Conservation (phyloP, 2,329 filamentous ascomycete species). For the Colletotrichum kahawae region DNA sequence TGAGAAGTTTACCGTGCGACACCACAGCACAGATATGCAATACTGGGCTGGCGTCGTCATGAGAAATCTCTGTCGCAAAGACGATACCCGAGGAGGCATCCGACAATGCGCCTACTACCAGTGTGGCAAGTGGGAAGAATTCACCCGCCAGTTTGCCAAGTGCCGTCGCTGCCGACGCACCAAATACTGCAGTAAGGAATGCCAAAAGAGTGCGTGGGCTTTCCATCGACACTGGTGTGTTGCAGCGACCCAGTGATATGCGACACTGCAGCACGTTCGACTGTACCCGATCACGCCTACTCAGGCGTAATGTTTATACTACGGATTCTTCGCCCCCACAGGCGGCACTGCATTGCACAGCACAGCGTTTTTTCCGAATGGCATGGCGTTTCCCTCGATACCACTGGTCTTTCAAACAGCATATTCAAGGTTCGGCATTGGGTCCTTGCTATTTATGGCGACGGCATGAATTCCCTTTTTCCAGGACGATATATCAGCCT, state of each 20-base stretch:
- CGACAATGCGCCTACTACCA: conserved; percentile 97
- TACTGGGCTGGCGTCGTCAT: conserved; percentile 99
- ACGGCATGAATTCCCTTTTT: conserved; percentile 5
- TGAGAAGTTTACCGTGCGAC: conserved; percentile 96
- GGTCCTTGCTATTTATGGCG: conserved; percentile 20
- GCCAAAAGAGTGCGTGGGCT: conserved; percentile 98
- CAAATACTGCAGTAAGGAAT: conserved; percentile 99
- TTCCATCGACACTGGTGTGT: conserved; percentile 99
- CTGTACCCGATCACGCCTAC: conserved; percentile 1
- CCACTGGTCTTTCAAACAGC: conserved; percentile 36
- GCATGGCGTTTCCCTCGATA: conserved; percentile 50
- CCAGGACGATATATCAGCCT: background rate
- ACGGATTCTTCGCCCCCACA: conserved; percentile 22
- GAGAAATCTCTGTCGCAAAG: conserved; percentile 97
- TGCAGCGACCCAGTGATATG: conserved; percentile 63
- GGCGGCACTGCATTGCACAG: conserved; percentile 44
- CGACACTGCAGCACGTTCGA: conserved; percentile 21
- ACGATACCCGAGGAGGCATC: conserved; percentile 92
- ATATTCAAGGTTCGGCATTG: conserved; percentile 20
- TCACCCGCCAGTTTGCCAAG: conserved; percentile 95
- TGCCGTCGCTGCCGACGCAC: conserved; percentile 94
- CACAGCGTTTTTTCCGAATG: conserved; percentile 43
- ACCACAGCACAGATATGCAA: conserved; percentile 97
- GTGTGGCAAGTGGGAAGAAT: conserved; percentile 98
- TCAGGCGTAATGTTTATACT: conserved; percentile 19